Evolutionary conservation across 805 yeast species (phyloP), one percentile per base, ranked within the genome.

Genomic region (Grigorovia yakushimaensis): DNA sequence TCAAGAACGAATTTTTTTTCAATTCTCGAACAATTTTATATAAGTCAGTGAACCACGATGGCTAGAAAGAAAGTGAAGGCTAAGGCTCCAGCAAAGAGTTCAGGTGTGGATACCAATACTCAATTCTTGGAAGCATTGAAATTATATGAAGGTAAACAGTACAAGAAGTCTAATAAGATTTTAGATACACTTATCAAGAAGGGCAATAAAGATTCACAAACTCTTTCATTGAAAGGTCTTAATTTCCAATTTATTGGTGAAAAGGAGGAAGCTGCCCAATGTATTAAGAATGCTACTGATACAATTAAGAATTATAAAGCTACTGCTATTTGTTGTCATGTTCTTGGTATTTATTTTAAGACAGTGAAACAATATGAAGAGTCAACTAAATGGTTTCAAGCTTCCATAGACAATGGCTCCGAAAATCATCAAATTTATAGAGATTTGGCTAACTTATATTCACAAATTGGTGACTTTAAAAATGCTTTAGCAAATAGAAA

Each of bases 161-260:
- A 89, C 71, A 86, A 86, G 62, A 88, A 91, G 58, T 79, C 96
- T 1, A 66, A 89, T 56, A 85, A 85, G 61, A 61, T 81, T 24
- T 76, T 87, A 40, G 97, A 93, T 45, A 69, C 76, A 35, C 76
- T 85, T 55, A 66, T 91, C 58, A 86, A 87, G 70, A 87, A 85
- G 58, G 79, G 80, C 58, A 73, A 87, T 15, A 72, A 70, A 44
- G 88, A 86, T 64, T 82, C 88, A 23, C 95, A 87, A 58, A 79
- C 94, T 2, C 68, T 85, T 47, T 87, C 96, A 3, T 72, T 93
- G 58, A 91, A 91, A 66, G 98, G 95, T 1, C 72, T 94, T 46
- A 69, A 79, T 48, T 67, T 82, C 51, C 72, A 73, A 60, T 75
- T 77, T 53, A 57, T 78, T 42, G 79, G 81, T 45, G 80, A 79